phyloP scores from a whole-genome alignment of 345 rosid species.

The Sisymbrium irio region DNA sequence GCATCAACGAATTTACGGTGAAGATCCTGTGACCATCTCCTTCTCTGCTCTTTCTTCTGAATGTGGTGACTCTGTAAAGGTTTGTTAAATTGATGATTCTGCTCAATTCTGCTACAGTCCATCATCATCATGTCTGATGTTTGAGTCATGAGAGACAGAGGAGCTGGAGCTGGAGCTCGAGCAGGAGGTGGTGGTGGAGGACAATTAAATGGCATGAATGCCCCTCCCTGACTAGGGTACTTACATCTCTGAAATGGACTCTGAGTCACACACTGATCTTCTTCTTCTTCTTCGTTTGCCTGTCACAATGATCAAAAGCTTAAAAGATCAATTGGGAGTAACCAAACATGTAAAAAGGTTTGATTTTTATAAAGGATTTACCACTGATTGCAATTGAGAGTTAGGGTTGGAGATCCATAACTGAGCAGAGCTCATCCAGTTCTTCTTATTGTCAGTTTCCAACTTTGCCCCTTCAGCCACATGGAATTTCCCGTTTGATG shows the following conservation, averaged over 20 bases:
- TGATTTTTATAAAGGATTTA: constrained; percentile 2
- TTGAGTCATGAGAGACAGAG: constrained; percentile 40
- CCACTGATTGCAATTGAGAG: constrained; percentile 48
- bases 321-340: neutral
- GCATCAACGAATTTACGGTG: constrained; percentile 69
- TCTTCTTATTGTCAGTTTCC: constrained; percentile 45
- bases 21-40: constrained; percentile 83
- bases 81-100: constrained; percentile 20
- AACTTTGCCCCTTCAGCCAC: constrained; percentile 27
- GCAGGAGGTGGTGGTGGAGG: constrained; percentile 26
- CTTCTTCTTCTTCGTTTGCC: constrained; percentile 43
- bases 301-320: constrained; percentile 26
- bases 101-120: constrained; percentile 29
- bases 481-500: constrained; percentile 36
- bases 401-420: constrained; percentile 51
- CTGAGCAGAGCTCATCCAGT: constrained; percentile 71
- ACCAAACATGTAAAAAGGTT: neutral
- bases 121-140: constrained; percentile 20
- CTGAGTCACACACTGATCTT: constrained; percentile 39
- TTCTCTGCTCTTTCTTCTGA: constrained; percentile 58
- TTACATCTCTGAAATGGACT: constrained; percentile 40
- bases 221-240: constrained; percentile 35
- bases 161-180: constrained; percentile 9
- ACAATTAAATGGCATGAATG: constrained; percentile 42
- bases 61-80: constrained; percentile 30